A percentile compares a stretch with the other conserved stretches of the same genome.
Evolutionary conservation across 2,329 filamentous ascomycete genomes (phyloP).

Genomic region (Colletotrichum sp.): DNA sequence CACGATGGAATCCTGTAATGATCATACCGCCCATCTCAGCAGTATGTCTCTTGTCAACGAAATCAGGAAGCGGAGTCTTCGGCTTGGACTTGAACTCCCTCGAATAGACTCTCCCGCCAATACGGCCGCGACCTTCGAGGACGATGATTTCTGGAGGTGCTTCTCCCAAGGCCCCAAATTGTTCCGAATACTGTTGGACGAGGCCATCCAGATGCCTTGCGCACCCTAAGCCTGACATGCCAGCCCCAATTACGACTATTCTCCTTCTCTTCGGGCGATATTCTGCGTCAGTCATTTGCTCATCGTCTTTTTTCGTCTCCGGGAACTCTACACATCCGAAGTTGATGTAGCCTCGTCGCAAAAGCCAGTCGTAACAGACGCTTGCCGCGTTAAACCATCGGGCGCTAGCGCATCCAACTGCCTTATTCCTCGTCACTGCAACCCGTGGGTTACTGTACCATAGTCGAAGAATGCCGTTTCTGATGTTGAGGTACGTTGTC

Average conservation of each 20-base stretch:
- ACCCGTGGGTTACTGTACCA: conserved; percentile 89
- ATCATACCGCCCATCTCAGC: conserved; percentile 99
- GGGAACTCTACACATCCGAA: conserved; percentile 88
- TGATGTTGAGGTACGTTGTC: conserved; percentile 93
- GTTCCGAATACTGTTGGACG: conserved; percentile 78
- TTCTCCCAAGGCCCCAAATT: conserved; percentile 69
- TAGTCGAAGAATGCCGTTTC: conserved; percentile 89
- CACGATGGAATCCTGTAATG: conserved; percentile 93
- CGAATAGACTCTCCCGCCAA: conserved; percentile 94
- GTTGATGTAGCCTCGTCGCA: conserved; percentile 93
- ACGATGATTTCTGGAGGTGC: conserved; percentile 77
- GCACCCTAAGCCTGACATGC: conserved; percentile 92
- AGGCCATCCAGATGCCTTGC: conserved; percentile 90
- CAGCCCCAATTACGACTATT: conserved; percentile 87
- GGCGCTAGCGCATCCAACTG: conserved; percentile 85
- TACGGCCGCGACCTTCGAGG: conserved; percentile 83
- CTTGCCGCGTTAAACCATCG: conserved; percentile 90
- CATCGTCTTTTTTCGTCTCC: conserved; percentile 29
- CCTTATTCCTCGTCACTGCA: conserved; percentile 81
- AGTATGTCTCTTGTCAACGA: conserved; percentile 71
- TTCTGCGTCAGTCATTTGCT: conserved; percentile 45
- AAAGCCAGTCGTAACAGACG: conserved; percentile 90
- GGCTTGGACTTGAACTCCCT: conserved; percentile 67
- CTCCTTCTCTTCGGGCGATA: conserved; percentile 55
- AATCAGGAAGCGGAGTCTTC: conserved; percentile 51